A percentile compares a stretch with the other conserved stretches of the same genome.
These are phyloP conservation scores for Bathelium albidoporum DNA, from an alignment of 495 filamentous ascomycete genomes.

Conservation along the genomic window DNA sequence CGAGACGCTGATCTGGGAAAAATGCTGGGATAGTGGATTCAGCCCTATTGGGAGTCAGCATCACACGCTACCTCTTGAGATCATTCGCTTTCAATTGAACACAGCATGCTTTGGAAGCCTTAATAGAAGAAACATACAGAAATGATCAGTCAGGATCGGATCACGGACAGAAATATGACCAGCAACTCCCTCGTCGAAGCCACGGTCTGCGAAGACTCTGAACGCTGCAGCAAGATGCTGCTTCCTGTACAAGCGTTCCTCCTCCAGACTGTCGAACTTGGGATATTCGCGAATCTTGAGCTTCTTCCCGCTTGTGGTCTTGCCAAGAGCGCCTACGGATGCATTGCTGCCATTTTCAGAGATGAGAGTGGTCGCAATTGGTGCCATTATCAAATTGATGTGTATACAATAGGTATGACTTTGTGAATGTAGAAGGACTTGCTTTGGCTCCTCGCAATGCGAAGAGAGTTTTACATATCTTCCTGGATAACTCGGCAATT, in stretches of 20 bases:
- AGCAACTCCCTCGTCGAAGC: conserved; percentile 61
- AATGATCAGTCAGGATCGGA: conserved; percentile 40
- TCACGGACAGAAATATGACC: conserved; percentile 50
- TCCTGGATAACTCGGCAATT: neutral
- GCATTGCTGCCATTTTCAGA: conserved; percentile 12
- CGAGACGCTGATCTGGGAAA: conserved; percentile 40
- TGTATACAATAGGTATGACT: neutral
- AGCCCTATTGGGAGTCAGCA: conserved; percentile 24
- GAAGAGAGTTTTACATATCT: neutral
- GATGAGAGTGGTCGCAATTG: conserved; percentile 7
- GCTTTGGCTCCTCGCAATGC: neutral
- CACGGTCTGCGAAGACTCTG: conserved; percentile 56
- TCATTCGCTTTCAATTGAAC: neutral
- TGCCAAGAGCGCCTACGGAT: conserved; percentile 23
- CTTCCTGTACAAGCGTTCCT: conserved; percentile 57
- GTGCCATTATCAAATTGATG: neutral
- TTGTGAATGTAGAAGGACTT: neutral
- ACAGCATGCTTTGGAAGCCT: neutral
- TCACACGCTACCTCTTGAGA: neutral
- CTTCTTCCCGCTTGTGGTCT: conserved; percentile 22
- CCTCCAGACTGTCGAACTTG: conserved; percentile 46
- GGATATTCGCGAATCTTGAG: conserved; percentile 35
- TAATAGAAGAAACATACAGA: conserved; percentile 31
- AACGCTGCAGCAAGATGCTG: conserved; percentile 66
- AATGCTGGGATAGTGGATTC: conserved; percentile 49